A percentile compares a stretch with the other conserved stretches of the same genome.
These are phyloP conservation scores for Metschnikowia koreensis DNA, from an alignment of 805 yeast species.

Conservation along the genomic window DNA sequence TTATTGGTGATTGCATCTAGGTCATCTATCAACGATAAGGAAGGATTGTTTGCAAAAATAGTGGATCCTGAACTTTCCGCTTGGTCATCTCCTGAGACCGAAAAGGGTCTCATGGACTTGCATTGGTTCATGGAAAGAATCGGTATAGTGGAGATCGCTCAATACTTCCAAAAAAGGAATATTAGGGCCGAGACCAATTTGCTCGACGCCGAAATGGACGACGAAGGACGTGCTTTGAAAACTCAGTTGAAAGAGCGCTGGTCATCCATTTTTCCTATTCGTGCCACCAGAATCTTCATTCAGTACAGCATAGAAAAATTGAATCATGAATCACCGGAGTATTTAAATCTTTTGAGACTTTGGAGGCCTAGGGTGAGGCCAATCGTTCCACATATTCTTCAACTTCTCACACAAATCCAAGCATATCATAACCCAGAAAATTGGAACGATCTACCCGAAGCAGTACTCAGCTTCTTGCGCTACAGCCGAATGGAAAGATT, in stretches of 20 bases:
- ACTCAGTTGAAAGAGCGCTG: constrained; percentile 82
- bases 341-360: constrained; percentile 60
- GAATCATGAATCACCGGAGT: constrained; percentile 74
- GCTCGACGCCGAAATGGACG: constrained; percentile 83
- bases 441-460: constrained; percentile 83
- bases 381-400: constrained; percentile 85
- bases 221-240: constrained; percentile 73
- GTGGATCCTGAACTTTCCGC: constrained; percentile 92
- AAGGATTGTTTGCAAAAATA: constrained; percentile 74
- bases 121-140: constrained; percentile 98
- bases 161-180: constrained; percentile 79
- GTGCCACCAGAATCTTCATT: constrained; percentile 91
- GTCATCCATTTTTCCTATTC: constrained; percentile 91
- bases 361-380: constrained; percentile 96
- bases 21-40: constrained; percentile 68
- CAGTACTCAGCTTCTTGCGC: constrained; percentile 88
- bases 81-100: constrained; percentile 91
- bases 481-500: constrained; percentile 89
- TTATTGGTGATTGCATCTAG: constrained; percentile 88
- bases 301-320: constrained; percentile 94
- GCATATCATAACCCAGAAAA: constrained; percentile 92
- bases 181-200: constrained; percentile 76
- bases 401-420: constrained; percentile 84
- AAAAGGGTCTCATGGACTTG: constrained; percentile 81
- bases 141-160: constrained; percentile 91